Base-by-base conservation (phyloP, 2,329 filamentous ascomycete genomes). In the Aspergillus persii region DNA sequence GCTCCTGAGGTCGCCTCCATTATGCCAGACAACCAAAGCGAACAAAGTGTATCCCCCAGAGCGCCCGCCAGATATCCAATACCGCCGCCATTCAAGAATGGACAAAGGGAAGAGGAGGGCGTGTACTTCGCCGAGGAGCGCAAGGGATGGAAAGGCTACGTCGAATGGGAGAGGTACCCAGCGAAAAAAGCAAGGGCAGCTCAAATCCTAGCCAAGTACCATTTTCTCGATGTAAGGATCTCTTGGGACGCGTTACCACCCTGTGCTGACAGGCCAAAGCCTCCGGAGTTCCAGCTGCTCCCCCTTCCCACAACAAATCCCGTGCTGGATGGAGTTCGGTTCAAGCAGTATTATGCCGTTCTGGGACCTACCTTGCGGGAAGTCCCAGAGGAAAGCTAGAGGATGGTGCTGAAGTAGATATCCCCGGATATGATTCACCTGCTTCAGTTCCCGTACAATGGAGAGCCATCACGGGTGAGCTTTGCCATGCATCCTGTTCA, bases 131-230 rank as follows among this genome's bases (percentile, higher is more conserved):
- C 30, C 30, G 30, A 31, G 8, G 30, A 31, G 2, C 30, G 5
- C 30, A 31, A 31, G 30, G 30, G 30, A 31, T 31, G 30, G 3
- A 31, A 8, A 5, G 30, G 84, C 7, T 90, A 89, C 61, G 79
- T 91, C 6, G 87, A 89, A 66, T 89, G 87, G 87, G 87, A 89
- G 68, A 80, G 84, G 12, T 88, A 89, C 56, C 87, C 88, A 0
- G 85, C 89, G 52, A 90, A 89, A 72, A 88, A 88, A 66, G 80
- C 30, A 31, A 31, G 78, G 29, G 75, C 81, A 50, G 87, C 85
- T 0, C 80, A 82, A 8, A 31, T 31, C 30, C 30, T 31, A 31
- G 30, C 30, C 8, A 31, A 31, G 8, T 31, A 31, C 8, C 30
- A 31, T 5, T 31, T 31, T 31, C 5, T 31, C 8, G 30, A 31